These are phyloP conservation scores for Thielaviopsis punctulata DNA, from an alignment of 2,329 filamentous ascomycete genomes.

Conservation along the genomic window DNA sequence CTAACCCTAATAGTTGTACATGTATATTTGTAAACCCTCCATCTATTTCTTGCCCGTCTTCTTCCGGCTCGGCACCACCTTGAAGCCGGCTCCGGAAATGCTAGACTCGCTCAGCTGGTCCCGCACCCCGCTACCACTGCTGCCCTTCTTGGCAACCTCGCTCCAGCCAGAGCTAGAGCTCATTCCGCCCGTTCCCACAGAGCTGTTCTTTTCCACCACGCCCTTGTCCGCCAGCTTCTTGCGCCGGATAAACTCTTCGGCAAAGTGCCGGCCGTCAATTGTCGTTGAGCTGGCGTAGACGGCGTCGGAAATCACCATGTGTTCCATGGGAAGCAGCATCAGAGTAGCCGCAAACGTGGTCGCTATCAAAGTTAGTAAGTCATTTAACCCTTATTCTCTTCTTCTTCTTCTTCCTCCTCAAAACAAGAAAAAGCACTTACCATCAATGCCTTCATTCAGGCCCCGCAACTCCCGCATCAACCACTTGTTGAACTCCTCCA, in stretches of 20 bases:
- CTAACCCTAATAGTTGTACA: not conserved
- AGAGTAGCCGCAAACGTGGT: constrained; percentile 67
- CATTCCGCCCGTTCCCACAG: constrained; percentile 27
- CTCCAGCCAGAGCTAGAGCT: constrained; percentile 60
- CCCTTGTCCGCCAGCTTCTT: constrained; percentile 90
- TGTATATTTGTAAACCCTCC: not conserved
- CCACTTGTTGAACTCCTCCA: constrained; percentile 93
- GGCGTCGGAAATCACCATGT: constrained; percentile 71
- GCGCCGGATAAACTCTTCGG: constrained; percentile 82
- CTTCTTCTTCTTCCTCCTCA: constrained; percentile 18
- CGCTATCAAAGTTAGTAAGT: constrained; percentile 28
- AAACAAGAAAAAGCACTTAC: constrained; percentile 23
- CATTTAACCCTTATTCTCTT: constrained; percentile 1
- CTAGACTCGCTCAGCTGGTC: constrained; percentile 20
- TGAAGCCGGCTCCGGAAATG: constrained; percentile 51
- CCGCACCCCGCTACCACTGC: constrained; percentile 18
- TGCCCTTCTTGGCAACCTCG: constrained; percentile 90
- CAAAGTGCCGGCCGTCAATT: constrained; percentile 84
- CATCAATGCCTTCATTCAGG: constrained; percentile 34
- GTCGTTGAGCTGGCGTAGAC: constrained; percentile 77
- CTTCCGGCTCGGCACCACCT: constrained; percentile 83
- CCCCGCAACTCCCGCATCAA: constrained; percentile 66
- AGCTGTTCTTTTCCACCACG: constrained; percentile 57
- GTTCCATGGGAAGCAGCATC: constrained; percentile 57
- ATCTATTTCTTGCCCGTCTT: constrained; percentile 61